Evolutionary conservation across 148 eudicot species (phyloP).

Genomic region (Heliamphora exappendiculata): DNA sequence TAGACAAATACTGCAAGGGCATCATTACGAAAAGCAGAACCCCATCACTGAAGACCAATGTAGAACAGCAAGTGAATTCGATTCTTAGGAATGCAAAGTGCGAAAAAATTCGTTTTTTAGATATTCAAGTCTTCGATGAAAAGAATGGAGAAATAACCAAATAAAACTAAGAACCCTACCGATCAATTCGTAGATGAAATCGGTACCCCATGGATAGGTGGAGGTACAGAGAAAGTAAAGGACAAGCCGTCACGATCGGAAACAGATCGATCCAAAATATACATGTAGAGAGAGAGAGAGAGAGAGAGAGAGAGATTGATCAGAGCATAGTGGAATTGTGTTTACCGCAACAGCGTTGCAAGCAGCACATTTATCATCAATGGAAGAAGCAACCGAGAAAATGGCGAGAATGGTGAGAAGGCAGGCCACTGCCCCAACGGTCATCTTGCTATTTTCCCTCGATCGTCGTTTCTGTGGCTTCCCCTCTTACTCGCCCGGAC

Average conservation of each 20-base stretch:
- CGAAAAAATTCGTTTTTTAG: not conserved
- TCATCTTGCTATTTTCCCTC: conserved; percentile 21
- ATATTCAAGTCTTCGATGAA: not conserved
- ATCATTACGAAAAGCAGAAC: not conserved
- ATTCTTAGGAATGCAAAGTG: not conserved
- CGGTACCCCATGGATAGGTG: not conserved
- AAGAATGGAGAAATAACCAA: not conserved
- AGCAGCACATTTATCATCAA: conserved; percentile 89
- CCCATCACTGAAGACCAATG: not conserved
- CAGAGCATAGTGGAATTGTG: not conserved
- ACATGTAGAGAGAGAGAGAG: not conserved
- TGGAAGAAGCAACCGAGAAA: conserved; percentile 27
- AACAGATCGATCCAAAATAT: conserved; percentile 7
- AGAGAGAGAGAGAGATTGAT: not conserved
- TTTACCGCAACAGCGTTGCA: conserved; percentile 86
- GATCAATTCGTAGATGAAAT: not conserved
- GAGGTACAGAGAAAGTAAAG: not conserved
- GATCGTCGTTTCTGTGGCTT: not conserved
- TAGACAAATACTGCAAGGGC: no score
- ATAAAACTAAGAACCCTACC: not conserved
- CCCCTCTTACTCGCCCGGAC: not conserved
- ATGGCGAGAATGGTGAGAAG: conserved; percentile 22
- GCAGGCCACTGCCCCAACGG: not conserved
- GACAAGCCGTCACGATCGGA: not conserved
- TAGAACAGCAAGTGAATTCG: not conserved